Base-by-base conservation (phyloP, 2,329 filamentous ascomycete species). In the Hymenoscyphus fructigenus region DNA sequence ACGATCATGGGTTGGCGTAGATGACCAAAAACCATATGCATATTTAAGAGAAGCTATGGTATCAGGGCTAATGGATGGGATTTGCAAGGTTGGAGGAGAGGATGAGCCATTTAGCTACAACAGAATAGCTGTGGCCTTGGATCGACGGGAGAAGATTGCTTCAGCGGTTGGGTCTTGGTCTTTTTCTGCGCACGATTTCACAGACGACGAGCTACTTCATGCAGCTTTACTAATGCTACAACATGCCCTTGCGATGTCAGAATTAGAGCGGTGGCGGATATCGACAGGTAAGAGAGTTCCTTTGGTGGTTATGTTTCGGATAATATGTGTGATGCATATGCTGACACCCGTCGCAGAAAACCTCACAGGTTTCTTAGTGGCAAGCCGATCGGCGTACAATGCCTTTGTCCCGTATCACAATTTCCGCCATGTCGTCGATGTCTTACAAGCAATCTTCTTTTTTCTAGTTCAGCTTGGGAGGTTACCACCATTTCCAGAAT, bases 381-480 rank as follows among this genome's bases (percentile, higher is more conserved):
- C 93, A 61, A 95, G 93, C 74, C 90, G 94, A 67, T 88, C 90
- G 58, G 92, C 95, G n/a, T 99, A 99, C 80, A 98, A 98, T 77
- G 91, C 87, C 65, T 97, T 97, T 76, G 93, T 97, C 41, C 91
- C 94, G 26, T 99, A 98, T 75, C 95, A 99, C 81, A 99, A 99
- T 78, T 99, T 98, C 77, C 91, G 94, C 62, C 95, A 99, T 78
- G 95, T 97, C 26, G 90, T 97, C 67, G 95, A 99, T 78, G 95
- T 99, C 32, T 83, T 98, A 61, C 94, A 98, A 77, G 96, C 94
- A 1, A 88, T 93, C 3, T 98, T 97, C 76, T 88, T 90, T 79
- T 97, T 97, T 75, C 85, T 98, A 5, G 83, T 97, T 63, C 87
- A 87, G 68, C 88, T 97, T 60, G 91, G 92, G 64, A 87, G 88